Conservation (phyloP, 768 basidiomycete genomes). For the Hysterangium stoloniferum region DNA sequence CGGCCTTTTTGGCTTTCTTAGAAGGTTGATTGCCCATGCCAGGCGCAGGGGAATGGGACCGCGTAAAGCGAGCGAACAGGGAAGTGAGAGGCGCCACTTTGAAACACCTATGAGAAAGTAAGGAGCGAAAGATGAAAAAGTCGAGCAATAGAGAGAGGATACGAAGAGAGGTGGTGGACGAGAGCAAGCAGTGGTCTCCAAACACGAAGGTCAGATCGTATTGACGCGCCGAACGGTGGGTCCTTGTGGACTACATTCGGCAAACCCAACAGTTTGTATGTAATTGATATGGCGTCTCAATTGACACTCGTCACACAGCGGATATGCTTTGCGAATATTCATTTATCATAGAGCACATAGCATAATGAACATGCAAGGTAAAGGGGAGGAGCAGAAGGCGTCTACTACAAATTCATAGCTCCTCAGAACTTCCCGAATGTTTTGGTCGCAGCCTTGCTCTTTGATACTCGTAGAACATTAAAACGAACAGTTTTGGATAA, state of each 20-base stretch:
- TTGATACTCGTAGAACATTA: constrained; percentile 94
- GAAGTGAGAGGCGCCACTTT: constrained; percentile 31
- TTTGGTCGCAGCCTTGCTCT: constrained; percentile 88
- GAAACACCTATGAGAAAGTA: constrained; percentile 55
- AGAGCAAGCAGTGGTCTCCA: too few relatives aligned
- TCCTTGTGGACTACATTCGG: background rate
- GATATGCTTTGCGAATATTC: background rate
- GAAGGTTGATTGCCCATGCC: constrained; percentile 81
- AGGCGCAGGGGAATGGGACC: constrained; percentile 66
- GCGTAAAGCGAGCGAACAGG: constrained; percentile 22
- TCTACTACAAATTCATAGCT: background rate
- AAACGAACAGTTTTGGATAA: constrained; percentile 98
- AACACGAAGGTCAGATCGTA: constrained; percentile 4
- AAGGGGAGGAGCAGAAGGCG: background rate
- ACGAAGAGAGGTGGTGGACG: background rate
- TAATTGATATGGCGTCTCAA: too few relatives aligned
- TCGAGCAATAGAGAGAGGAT: background rate
- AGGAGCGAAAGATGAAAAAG: background rate
- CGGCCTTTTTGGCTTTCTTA: constrained; percentile 67
- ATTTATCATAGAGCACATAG: constrained; percentile 6
- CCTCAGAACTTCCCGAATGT: constrained; percentile 89
- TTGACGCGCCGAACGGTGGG: constrained; percentile 7
- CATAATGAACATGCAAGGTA: constrained; percentile 3
- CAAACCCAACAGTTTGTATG: too few relatives aligned
- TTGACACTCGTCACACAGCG: background rate